Base-by-base conservation (phyloP, 164 flowering plant genomes). In the Stephania yunnanensis region DNA sequence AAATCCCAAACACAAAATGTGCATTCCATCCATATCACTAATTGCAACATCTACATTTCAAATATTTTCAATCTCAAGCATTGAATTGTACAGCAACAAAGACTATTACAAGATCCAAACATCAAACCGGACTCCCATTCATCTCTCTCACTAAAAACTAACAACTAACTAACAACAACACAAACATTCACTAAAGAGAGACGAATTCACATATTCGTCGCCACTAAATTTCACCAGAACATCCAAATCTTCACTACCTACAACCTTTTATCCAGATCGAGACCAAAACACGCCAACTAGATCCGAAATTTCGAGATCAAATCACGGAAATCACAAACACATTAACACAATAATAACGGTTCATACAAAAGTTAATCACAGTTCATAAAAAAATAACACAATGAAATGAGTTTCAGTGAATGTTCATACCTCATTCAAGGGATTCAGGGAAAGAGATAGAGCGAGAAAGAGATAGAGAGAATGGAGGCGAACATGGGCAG, bases 221-320 rank as follows among this genome's bases (percentile, higher is more conserved):
- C 2, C 42, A 36, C 42, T 36, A 36, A 36, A 36, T 36, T 4
- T 36, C 42, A 36, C 42, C 42, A 69, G 11, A 0, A 13, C 61
- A n/a, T 71, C 6, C 1, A 66, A 66, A 25, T 42, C 69, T 15
- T 66, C 69, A 66, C 45, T 30, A 66, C 36, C 44, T 66, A 66
- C 44, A 9, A 0, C 36, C 12, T 29, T 29, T 42, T 66, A 30
- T 42, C 3, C 25, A 66, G 15, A 66, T 66, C 69, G 66, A 61
- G 22, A 61, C 22, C 20, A 6, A 66, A 66, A 25, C 42, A 10
- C 7, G 10, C 29, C 6, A 73, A 73, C 20, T 61, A n/a, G 46
- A 67, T 53, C 44, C 53, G n/a, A 69, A 45, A 44, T 17, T 13
- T 29, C 55, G 19, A 76, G 20, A 75, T 68, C 42, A 20, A 74